phyloP scores from a whole-genome alignment of 208 protist genomes.

The Giardia muris region DNA sequence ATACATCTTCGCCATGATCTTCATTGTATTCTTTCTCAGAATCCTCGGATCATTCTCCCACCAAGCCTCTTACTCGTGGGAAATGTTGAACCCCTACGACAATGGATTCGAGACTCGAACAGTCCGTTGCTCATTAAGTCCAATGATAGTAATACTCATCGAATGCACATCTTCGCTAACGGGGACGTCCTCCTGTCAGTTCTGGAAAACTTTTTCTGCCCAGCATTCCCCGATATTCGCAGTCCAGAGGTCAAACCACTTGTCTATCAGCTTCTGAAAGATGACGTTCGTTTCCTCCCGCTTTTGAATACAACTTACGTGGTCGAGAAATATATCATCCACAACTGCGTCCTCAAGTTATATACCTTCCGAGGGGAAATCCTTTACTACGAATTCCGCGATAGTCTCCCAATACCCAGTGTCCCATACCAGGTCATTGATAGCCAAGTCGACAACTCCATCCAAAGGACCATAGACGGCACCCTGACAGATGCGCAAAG shows the following conservation, averaged over 20 bases:
- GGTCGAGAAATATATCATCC: background rate
- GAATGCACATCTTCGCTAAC: background rate
- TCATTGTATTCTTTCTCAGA: background rate
- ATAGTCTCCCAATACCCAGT: background rate
- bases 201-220: too few relatives aligned
- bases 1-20: background rate
- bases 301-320: background rate
- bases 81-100: background rate
- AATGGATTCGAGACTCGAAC: background rate
- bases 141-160: background rate
- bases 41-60: background rate
- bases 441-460: background rate
- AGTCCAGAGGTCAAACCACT: background rate
- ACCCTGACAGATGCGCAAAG: background rate
- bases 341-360: background rate
- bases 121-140: background rate
- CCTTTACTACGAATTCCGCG: background rate
- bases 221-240: background rate
- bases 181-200: background rate
- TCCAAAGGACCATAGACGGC: background rate
- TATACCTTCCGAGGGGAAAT: background rate
- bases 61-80: background rate
- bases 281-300: background rate
- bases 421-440: background rate
- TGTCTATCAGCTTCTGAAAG: background rate